Evolutionary conservation across 176 grass and related monocot genomes (phyloP), one percentile per base, ranked within the genome.

Genomic region (Areca catechu): DNA sequence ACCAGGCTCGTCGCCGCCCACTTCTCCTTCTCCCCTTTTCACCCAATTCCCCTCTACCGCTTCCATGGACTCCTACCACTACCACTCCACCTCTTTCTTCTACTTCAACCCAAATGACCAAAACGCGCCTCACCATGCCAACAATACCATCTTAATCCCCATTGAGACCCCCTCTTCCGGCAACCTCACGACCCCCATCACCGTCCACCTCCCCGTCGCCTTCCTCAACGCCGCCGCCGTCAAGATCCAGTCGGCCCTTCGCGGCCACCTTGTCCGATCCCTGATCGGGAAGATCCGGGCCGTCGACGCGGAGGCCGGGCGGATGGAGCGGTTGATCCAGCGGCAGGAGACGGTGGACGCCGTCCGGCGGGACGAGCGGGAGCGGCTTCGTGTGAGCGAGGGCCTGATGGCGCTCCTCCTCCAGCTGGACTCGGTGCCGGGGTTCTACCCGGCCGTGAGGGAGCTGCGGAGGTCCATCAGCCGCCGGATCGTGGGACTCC

Each of bases 271-370:
- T n/a, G 77, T 86, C 7, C 74, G 82, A 56, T 54, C 58, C 20
- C 80, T 89, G 60, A 51, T 65, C 3, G 22, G 47, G 57, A 72
- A 61, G 20, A 79, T 90, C 52, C 79, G 79, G 17, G 19, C 82
- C 15, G 82, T 88, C 22, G 77, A 86, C 71, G 74, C 75, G 23
- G 89, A 89, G 71, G 76, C 82, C 1, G 54, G 57, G 19, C 76
- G 70, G 57, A 60, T 95, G 10, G 85, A 89, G 82, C 79, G 66
- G 73, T 62, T 80, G 76, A 87, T 89, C 70, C 82, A 84, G 68
- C 70, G 73, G 73, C 85, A 89, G 82, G 90, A 95, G 43, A 95
- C 82, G 20, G 85, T 95, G 51, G 85, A 95, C 76, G 85, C 90
- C 52, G 76, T 95, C 47, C 68, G 90, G 48, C 50, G 75, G 71